Conservation (phyloP, 1,139 yeast genomes). For the Hyphopichia pseudoburtonii region DNA sequence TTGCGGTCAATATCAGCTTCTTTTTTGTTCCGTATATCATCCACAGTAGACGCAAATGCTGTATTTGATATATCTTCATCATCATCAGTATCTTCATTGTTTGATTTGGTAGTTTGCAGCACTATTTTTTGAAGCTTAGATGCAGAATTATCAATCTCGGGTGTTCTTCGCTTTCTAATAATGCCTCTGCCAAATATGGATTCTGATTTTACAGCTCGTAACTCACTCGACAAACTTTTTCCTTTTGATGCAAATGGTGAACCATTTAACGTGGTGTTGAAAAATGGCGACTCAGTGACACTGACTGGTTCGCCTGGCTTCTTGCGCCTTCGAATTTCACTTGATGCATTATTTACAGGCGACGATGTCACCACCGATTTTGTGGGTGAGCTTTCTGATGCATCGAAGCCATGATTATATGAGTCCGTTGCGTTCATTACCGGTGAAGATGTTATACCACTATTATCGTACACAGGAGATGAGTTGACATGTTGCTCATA, state of each 20-base stretch:
- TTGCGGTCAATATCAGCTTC: background rate
- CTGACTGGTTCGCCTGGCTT: constrained; percentile 40
- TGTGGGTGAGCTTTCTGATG: constrained; percentile 5
- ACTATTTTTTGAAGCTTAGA: background rate
- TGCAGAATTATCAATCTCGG: background rate
- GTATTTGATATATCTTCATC: background rate
- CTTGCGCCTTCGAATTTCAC: constrained; percentile 8
- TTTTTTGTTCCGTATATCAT: too few relatives aligned
- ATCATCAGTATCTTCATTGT: constrained; percentile 1
- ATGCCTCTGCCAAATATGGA: constrained; percentile 1
- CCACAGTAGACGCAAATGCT: too few relatives aligned
- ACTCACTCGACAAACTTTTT: background rate
- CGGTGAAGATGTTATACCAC: constrained; percentile 20
- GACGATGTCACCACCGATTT: constrained; percentile 15
- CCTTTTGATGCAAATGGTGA: constrained; percentile 16
- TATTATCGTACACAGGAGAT: constrained; percentile 2
- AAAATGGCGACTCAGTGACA: constrained; percentile 32
- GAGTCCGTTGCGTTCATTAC: constrained; percentile 27
- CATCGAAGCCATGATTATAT: background rate
- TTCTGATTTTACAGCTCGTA: background rate
- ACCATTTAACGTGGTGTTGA: constrained; percentile 21
- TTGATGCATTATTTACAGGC: constrained; percentile 12
- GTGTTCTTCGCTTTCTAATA: background rate
- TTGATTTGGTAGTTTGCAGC: background rate
- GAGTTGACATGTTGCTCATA: constrained; percentile 3